phyloP scores from a whole-genome alignment of 495 filamentous ascomycete genomes.

The Xylaria castorea region DNA sequence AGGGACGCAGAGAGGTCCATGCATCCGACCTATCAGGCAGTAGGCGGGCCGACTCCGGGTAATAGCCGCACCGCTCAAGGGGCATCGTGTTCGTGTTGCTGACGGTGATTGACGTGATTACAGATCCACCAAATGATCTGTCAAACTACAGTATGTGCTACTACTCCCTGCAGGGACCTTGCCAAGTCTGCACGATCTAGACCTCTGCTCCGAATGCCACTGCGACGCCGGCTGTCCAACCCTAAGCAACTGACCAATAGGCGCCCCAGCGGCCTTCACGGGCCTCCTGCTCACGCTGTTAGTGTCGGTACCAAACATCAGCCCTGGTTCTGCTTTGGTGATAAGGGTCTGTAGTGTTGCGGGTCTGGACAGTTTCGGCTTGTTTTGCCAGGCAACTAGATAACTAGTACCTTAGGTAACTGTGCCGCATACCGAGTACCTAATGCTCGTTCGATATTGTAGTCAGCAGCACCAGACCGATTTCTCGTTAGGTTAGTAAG shows the following conservation, averaged over 20 bases:
- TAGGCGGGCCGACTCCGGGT: conserved; percentile 8
- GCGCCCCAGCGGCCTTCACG: conserved; percentile 19
- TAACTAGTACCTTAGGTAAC: neutral
- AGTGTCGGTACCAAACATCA: conserved; percentile 2
- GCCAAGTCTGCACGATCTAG: conserved; percentile 21
- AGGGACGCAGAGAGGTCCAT: no score
- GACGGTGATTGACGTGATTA: conserved; percentile 21
- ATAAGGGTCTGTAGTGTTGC: neutral
- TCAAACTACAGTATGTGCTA: neutral
- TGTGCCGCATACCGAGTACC: neutral
- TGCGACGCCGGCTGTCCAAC: conserved; percentile 3
- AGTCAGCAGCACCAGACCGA: conserved; percentile 11
- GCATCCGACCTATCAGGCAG: neutral
- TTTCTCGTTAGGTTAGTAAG: conserved; percentile 6
- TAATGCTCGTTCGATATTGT: neutral
- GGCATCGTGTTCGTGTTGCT: conserved; percentile 22
- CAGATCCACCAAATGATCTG: conserved; percentile 19
- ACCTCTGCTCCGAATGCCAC: neutral
- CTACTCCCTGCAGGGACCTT: conserved; percentile 21
- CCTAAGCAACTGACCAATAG: conserved; percentile 15
- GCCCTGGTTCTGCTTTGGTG: neutral
- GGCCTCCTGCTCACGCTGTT: neutral
- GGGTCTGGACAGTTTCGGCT: neutral
- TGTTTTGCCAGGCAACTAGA: neutral
- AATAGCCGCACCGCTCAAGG: conserved; percentile 5